These are phyloP conservation scores for Pezicula neosporulosa DNA, from an alignment of 2,329 filamentous ascomycete species.

Conservation along the genomic window DNA sequence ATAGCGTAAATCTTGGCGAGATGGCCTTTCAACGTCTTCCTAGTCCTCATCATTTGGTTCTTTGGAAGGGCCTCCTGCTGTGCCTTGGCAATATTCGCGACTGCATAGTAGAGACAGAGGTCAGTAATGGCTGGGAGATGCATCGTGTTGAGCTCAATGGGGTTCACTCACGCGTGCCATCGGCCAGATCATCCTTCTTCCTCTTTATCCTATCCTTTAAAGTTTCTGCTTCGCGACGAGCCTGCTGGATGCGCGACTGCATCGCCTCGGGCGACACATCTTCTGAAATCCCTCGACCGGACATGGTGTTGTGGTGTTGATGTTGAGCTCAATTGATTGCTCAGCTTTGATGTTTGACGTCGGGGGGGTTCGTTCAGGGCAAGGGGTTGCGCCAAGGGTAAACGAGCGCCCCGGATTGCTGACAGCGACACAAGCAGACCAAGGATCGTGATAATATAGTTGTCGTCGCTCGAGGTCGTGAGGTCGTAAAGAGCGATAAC, in stretches of 20 bases:
- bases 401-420: conserved; percentile 19
- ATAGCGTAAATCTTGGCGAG: conserved; percentile 99
- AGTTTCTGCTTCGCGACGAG: conserved; percentile 94
- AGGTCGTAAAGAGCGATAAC: neutral
- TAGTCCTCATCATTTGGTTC: conserved; percentile 93
- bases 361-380: neutral
- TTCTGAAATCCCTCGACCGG: conserved; percentile 29
- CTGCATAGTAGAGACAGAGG: conserved; percentile 42
- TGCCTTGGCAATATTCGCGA: conserved; percentile 88
- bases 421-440: conserved; percentile 1
- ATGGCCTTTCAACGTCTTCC: conserved; percentile 95
- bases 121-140: conserved; percentile 1
- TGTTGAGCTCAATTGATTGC: conserved; percentile 3
- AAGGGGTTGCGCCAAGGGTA: conserved; percentile 20
- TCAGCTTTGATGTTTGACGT: conserved; percentile 3
- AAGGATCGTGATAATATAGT: neutral
- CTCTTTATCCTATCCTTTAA: conserved; percentile 98
- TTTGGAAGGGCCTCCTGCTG: conserved; percentile 88
- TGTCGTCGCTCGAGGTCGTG: neutral
- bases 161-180: conserved; percentile 82
- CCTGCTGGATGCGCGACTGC: conserved; percentile 89
- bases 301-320: conserved; percentile 23
- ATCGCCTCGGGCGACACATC: conserved; percentile 73
- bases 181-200: conserved; percentile 99
- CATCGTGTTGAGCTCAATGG: neutral